Evolutionary conservation across 1,139 yeast genomes (phyloP).

Genomic region (Yamadazyma aaseri): DNA sequence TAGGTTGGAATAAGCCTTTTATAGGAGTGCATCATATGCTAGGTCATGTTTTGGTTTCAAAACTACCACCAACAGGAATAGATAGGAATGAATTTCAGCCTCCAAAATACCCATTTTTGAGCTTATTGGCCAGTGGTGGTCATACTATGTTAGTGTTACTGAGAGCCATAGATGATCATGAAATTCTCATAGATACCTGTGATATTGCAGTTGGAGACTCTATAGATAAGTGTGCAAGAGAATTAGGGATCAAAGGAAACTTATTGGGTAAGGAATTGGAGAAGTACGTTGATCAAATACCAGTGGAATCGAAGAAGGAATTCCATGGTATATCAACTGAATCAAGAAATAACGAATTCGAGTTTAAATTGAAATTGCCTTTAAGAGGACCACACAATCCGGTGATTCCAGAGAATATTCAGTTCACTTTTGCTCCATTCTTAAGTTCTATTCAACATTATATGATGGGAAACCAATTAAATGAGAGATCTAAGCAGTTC

Average conservation of each 20-base stretch:
- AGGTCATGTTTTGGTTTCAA: conserved; percentile 79
- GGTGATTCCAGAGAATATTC: conserved; percentile 27
- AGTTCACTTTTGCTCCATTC: conserved; percentile 81
- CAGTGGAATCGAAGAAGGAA: conserved; percentile 18
- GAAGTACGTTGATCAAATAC: conserved; percentile 40
- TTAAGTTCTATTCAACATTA: conserved; percentile 52
- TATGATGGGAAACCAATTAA: conserved; percentile 15
- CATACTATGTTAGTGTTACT: conserved; percentile 87
- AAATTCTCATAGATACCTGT: conserved; percentile 67
- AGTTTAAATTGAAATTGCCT: conserved; percentile 31
- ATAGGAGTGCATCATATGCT: conserved; percentile 96
- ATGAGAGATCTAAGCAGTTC: conserved; percentile 27
- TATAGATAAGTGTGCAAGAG: conserved; percentile 88
- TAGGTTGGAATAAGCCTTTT: conserved; percentile 75
- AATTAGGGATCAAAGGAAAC: conserved; percentile 72
- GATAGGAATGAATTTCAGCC: conserved; percentile 10
- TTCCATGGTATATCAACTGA: conserved; percentile 23
- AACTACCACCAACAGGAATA: conserved; percentile 33
- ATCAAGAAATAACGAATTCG: conserved; percentile 27
- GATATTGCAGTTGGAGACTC: conserved; percentile 96
- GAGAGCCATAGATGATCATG: conserved; percentile 59
- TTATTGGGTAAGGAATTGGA: conserved; percentile 89
- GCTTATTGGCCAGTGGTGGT: conserved; percentile 88
- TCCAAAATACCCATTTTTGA: conserved; percentile 75
- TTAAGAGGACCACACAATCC: conserved; percentile 31